These are phyloP conservation scores for Wickerhamiella kurtzmanii DNA, from an alignment of 805 yeast genomes.

Conservation along the genomic window DNA sequence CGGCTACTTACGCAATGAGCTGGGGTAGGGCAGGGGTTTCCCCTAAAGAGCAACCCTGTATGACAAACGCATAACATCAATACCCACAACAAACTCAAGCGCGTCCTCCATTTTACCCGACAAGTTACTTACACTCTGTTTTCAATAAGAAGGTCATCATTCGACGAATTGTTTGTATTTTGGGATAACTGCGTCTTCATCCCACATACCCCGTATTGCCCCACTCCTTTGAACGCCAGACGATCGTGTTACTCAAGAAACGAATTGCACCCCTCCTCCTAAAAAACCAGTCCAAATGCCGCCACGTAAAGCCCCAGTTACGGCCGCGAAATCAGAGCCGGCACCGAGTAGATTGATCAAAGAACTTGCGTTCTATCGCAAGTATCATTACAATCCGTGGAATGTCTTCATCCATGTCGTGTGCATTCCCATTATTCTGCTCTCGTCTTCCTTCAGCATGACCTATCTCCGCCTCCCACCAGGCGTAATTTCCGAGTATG, in stretches of 20 bases:
- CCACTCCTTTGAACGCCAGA: too few relatives aligned
- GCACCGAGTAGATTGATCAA: conserved; percentile 28
- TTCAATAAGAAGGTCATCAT: background rate
- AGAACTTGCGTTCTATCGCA: conserved; percentile 47
- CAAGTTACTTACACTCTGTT: background rate
- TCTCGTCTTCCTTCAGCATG: conserved; percentile 36
- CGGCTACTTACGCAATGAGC: background rate
- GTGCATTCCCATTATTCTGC: conserved; percentile 68
- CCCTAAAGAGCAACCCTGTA: background rate
- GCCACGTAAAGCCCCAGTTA: background rate
- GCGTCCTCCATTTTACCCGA: background rate
- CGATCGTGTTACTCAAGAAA: too few relatives aligned
- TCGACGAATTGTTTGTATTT: too few relatives aligned
- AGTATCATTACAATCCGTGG: conserved; percentile 31
- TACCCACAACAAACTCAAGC: background rate
- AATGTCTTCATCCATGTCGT: conserved; percentile 67
- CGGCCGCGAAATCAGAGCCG: conserved; percentile 12
- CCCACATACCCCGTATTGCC: too few relatives aligned
- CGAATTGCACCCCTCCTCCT: too few relatives aligned
- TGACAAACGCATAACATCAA: background rate
- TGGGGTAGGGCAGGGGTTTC: background rate
- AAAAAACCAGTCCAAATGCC: too few relatives aligned
- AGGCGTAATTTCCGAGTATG: conserved; percentile 2
- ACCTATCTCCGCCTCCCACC: conserved; percentile 21
- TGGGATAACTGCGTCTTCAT: too few relatives aligned